Evolutionary conservation across 2,329 filamentous ascomycete species (phyloP).

Genomic region (Metarhizium anisopliae): DNA sequence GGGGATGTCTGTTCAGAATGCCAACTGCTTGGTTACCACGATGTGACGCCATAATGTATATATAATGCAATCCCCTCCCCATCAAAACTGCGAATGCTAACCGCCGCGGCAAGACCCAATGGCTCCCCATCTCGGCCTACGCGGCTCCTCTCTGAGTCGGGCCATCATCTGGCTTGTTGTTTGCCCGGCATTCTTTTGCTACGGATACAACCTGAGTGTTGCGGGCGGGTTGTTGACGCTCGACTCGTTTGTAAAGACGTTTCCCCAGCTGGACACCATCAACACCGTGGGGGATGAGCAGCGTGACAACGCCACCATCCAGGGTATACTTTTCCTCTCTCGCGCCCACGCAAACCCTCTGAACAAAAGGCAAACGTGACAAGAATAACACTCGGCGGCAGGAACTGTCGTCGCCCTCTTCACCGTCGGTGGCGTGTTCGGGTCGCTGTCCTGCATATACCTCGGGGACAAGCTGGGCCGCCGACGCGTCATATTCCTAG

Average conservation of each 20-base stretch:
- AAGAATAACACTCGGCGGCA: not conserved
- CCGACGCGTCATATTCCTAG: constrained; percentile 45
- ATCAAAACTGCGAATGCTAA: not conserved
- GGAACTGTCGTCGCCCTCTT: constrained; percentile 35
- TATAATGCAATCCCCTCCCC: no score
- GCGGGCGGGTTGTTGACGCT: constrained; percentile 63
- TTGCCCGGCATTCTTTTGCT: constrained; percentile 34
- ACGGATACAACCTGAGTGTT: constrained; percentile 57
- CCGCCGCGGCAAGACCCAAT: not conserved
- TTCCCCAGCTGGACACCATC: constrained; percentile 40
- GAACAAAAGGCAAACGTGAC: no score
- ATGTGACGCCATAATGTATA: constrained; percentile 17
- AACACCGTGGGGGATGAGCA: constrained; percentile 30
- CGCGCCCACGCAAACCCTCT: no score
- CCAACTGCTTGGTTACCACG: constrained; percentile 7
- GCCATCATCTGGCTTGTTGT: constrained; percentile 33
- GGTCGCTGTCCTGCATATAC: constrained; percentile 30
- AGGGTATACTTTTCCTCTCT: constrained; percentile 15
- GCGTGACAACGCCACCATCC: constrained; percentile 34
- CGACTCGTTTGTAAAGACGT: constrained; percentile 45
- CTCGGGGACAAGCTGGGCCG: constrained; percentile 52
- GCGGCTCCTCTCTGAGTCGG: constrained; percentile 24
- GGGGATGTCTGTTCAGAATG: no score
- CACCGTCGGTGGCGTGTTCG: constrained; percentile 48
- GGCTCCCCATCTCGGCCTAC: constrained; percentile 22